These are phyloP conservation scores for Polychaeton citri DNA, from an alignment of 2,329 filamentous ascomycete species.

Conservation along the genomic window DNA sequence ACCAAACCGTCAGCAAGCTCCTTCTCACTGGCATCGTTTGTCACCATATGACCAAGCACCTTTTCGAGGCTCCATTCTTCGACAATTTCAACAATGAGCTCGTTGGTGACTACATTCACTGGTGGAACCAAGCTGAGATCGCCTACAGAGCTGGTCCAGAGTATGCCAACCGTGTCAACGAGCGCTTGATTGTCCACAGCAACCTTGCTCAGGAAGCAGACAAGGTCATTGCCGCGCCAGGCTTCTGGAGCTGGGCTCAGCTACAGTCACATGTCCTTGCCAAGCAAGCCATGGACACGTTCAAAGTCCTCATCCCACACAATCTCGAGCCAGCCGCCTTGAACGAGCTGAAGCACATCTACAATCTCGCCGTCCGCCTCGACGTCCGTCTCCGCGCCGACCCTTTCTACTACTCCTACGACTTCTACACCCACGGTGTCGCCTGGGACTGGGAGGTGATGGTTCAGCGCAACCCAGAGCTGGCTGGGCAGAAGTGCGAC, in stretches of 20 bases:
- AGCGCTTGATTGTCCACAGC: slow-evolving; percentile 1
- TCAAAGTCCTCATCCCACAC: slow-evolving; percentile 2
- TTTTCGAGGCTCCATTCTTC: slow-evolving; percentile 2
- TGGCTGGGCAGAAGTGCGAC: slow-evolving; percentile 1
- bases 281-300: slow-evolving; percentile 1
- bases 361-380: slow-evolving; percentile 6
- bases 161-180: background rate
- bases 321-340: background rate
- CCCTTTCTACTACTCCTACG: slow-evolving; percentile 1
- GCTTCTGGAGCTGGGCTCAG: slow-evolving; percentile 7
- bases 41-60: slow-evolving; percentile 1
- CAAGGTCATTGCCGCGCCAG: slow-evolving; percentile 3
- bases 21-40: slow-evolving; percentile 5
- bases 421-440: slow-evolving; percentile 3
- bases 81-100: background rate
- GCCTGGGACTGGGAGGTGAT: slow-evolving; percentile 5
- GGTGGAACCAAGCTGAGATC: slow-evolving; percentile 1
- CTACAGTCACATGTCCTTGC: slow-evolving; percentile 1
- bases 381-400: slow-evolving; percentile 7
- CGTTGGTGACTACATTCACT: background rate
- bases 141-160: background rate
- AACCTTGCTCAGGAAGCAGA: slow-evolving; percentile 1
- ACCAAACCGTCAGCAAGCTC: background rate
- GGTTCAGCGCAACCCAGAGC: slow-evolving; percentile 8
- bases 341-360: slow-evolving; percentile 1